A percentile compares a stretch with the other conserved stretches of the same genome.
These are phyloP conservation scores for Malbranchea cinnamomea DNA, from an alignment of 2,329 filamentous ascomycete genomes.

Conservation along the genomic window DNA sequence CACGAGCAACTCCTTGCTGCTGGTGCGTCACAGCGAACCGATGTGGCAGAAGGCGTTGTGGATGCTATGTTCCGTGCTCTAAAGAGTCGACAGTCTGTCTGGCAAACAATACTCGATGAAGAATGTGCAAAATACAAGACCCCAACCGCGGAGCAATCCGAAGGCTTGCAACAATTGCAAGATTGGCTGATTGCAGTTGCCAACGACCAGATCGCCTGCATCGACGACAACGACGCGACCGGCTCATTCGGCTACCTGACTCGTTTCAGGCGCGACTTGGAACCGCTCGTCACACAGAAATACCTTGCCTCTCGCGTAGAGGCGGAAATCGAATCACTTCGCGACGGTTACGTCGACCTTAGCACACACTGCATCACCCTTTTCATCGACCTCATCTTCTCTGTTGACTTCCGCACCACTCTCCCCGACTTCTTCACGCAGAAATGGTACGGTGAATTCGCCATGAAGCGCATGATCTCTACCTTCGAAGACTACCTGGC, in stretches of 20 bases:
- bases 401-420: constrained; percentile 71
- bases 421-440: constrained; percentile 82
- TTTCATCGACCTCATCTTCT: constrained; percentile 78
- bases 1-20: constrained; percentile 82
- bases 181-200: constrained; percentile 96
- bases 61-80: constrained; percentile 90
- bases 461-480: constrained; percentile 84
- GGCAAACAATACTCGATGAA: constrained; percentile 77
- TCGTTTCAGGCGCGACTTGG: constrained; percentile 71
- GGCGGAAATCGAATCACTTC: constrained; percentile 56
- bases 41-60: constrained; percentile 87
- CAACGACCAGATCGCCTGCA: constrained; percentile 97
- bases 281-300: constrained; percentile 61
- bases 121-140: constrained; percentile 62
- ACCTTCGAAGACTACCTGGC: constrained; percentile 91
- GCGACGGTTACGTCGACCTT: constrained; percentile 88
- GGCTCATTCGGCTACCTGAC: constrained; percentile 70
- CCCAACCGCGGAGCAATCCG: constrained; percentile 33
- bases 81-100: constrained; percentile 65
- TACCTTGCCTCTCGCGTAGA: constrained; percentile 61
- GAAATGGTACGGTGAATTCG: constrained; percentile 72
- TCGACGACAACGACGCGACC: constrained; percentile 70
- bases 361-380: constrained; percentile 82
- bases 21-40: constrained; percentile 66
- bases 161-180: constrained; percentile 57